Conservation (phyloP, 345 rosid genomes). For the Bruguiera parviflora region DNA sequence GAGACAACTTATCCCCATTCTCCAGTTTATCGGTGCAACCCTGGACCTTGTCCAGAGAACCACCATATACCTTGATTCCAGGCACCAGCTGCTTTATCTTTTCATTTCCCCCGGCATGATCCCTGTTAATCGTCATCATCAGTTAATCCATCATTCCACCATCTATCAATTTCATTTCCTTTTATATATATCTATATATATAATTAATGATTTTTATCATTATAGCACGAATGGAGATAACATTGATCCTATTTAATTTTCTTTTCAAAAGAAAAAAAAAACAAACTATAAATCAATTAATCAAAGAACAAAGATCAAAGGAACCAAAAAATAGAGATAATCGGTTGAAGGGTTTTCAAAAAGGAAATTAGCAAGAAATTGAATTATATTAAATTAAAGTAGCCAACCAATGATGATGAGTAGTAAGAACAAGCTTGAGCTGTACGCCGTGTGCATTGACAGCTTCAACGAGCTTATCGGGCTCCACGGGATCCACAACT, state of each 20-base stretch:
- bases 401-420: conserved; percentile 85
- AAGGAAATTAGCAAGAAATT: neutral
- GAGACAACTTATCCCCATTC: conserved; percentile 62
- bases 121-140: conserved; percentile 38
- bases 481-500: conserved; percentile 93
- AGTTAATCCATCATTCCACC: neutral
- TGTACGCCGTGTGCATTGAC: conserved; percentile 45
- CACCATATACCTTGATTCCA: conserved; percentile 80
- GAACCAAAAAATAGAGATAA: too few relatives aligned
- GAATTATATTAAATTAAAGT: neutral
- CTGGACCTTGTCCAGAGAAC: conserved; percentile 75
- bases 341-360: too few relatives aligned
- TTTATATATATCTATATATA: too few relatives aligned
- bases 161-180: too few relatives aligned
- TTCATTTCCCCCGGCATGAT: conserved; percentile 92
- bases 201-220: too few relatives aligned
- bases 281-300: too few relatives aligned
- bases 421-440: conserved; percentile 75
- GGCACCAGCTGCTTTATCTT: conserved; percentile 68
- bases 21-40: conserved; percentile 70
- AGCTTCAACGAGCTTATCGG: conserved; percentile 54
- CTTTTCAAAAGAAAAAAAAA: too few relatives aligned
- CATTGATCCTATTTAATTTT: too few relatives aligned
- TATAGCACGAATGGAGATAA: too few relatives aligned
- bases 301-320: too few relatives aligned